Evolutionary conservation across 495 filamentous ascomycete species (phyloP).

Genomic region (Neurospora sp.): DNA sequence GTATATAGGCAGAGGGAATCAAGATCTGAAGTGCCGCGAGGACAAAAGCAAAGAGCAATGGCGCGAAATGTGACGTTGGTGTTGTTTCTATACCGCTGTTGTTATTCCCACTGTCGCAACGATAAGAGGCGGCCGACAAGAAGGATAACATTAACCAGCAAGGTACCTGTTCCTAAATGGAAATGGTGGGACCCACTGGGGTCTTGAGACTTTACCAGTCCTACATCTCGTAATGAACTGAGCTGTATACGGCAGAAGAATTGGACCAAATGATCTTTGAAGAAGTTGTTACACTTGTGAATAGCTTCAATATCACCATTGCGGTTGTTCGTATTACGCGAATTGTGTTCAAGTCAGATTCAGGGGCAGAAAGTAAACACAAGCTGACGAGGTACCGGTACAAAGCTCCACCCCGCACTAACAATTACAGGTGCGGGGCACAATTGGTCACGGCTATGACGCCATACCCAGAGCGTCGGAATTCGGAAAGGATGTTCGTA

Average conservation of each 20-base stretch:
- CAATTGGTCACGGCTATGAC: conserved; percentile 13
- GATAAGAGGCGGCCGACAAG: neutral
- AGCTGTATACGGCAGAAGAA: neutral
- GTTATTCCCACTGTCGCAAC: neutral
- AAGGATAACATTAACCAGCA: neutral
- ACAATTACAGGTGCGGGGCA: conserved; percentile 5
- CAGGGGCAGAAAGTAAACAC: neutral
- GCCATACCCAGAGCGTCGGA: conserved; percentile 7
- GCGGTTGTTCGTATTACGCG: neutral
- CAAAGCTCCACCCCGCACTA: conserved; percentile 6
- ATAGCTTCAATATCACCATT: neutral
- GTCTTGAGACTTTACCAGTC: neutral
- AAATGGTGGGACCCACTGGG: neutral
- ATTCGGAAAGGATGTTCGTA: neutral
- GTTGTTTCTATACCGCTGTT: neutral
- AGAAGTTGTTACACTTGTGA: neutral
- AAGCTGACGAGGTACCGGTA: neutral
- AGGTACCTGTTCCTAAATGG: neutral
- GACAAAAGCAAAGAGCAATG: neutral
- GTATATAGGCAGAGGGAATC: neutral
- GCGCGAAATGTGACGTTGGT: neutral
- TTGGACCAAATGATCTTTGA: neutral
- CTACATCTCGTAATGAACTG: neutral
- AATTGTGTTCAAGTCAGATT: neutral
- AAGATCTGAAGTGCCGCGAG: neutral